Evolutionary conservation across 805 yeast genomes (phyloP), one percentile per base, ranked within the genome.

Genomic region (Kodamaea lidongshanica): DNA sequence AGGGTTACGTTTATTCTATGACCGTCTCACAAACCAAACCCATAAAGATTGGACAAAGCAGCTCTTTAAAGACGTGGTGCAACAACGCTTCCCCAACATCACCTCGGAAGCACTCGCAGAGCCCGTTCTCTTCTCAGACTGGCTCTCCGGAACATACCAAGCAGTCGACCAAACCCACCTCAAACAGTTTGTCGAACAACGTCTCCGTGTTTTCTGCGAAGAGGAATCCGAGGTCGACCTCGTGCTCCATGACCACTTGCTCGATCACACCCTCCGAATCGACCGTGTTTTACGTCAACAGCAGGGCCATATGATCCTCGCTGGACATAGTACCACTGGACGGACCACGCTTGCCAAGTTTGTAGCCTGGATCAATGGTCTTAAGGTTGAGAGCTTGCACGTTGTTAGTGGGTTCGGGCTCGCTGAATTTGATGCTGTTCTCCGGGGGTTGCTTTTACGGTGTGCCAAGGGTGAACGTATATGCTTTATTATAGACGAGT

Each of bases 341-440:
- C 84, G 83, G 50, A 70, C 85, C 0, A 78, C 88, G 0, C 46
- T 87, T 32, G 65, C 82, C 0, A 72, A 76, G 38, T 89, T 89
- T 65, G 95, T 84, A 4, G 76, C 94, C 0, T 89, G 97, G 97
- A 73, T 87, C 58, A 82, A 83, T 50, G 96, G 95, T 0, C 48
- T 84, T 12, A 68, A 62, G 16, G 65, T 77, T 0, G 56, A 67
- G 12, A 83, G 77, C 38, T 63, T 89, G 19, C 60, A 58, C 21
- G 80, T 81, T 0, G 66, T 69, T 15, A 52, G 71, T 6, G 61
- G 58, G 6, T 88, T 74, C 44, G 54, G 69, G 0, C 58, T 82
- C 11, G 42, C 41, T 0, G 82, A 86, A 29, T 88, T 89, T 54
- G 95, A 86, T 36, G 45, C 54, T 0, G 72, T 76, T 3, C 50